These are phyloP conservation scores for Wickerhamomyces sp. DNA, from an alignment of 1,139 yeast genomes.

Conservation along the genomic window DNA sequence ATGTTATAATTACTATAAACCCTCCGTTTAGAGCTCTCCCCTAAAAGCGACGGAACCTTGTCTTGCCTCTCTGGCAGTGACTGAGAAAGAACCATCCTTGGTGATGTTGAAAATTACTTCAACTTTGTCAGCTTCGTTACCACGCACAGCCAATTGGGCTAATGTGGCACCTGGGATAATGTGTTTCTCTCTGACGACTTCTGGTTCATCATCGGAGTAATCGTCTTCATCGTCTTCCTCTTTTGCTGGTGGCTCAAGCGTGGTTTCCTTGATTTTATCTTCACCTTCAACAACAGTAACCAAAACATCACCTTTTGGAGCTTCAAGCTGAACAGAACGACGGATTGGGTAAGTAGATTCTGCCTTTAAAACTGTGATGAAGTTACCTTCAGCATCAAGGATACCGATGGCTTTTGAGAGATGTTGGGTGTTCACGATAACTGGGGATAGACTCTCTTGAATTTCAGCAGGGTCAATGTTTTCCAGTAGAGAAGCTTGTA, in stretches of 20 bases:
- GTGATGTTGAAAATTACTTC: constrained; percentile 83
- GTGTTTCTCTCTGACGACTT: constrained; percentile 66
- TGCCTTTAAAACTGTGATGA: constrained; percentile 68
- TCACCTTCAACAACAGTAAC: constrained; percentile 83
- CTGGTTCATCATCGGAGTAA: constrained; percentile 73
- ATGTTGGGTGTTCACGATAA: constrained; percentile 88
- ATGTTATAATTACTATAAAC: too few species aligned
- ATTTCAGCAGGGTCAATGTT: constrained; percentile 84
- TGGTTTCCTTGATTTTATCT: constrained; percentile 72
- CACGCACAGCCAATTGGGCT: constrained; percentile 75
- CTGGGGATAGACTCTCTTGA: constrained; percentile 78
- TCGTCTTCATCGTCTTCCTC: constrained; percentile 50
- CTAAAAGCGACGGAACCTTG: constrained; percentile 42
- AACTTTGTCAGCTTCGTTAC: constrained; percentile 64
- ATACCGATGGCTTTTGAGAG: constrained; percentile 81
- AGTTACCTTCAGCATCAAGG: constrained; percentile 66
- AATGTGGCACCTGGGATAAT: constrained; percentile 72
- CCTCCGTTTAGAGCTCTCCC: constrained; percentile 17
- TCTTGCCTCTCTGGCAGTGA: constrained; percentile 78
- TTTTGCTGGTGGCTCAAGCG: constrained; percentile 61
- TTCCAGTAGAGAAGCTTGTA: constrained; percentile 89
- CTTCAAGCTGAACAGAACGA: constrained; percentile 63
- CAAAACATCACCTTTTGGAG: constrained; percentile 59
- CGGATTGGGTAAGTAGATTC: constrained; percentile 94
- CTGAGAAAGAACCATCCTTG: constrained; percentile 76